These are phyloP conservation scores for Tulasnella sp. DNA, from an alignment of 768 basidiomycete species.

Conservation along the genomic window DNA sequence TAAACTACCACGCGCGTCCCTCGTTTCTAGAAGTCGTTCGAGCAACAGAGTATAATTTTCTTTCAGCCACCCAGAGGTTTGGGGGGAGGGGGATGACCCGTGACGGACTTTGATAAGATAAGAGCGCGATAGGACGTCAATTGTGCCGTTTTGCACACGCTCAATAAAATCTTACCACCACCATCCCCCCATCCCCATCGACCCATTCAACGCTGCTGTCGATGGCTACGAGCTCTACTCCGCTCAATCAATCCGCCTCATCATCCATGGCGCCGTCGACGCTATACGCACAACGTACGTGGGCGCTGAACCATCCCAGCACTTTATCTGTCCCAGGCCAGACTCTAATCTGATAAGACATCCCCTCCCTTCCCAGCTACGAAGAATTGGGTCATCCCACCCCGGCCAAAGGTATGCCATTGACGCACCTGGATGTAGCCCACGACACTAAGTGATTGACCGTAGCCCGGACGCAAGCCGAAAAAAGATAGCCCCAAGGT, in stretches of 20 bases:
- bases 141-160: conserved; percentile 8
- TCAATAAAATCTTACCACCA: conserved; percentile 15
- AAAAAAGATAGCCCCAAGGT: conserved; percentile 57
- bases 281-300: conserved; percentile 19
- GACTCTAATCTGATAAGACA: conserved; percentile 27
- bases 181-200: conserved; percentile 1
- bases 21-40: background rate
- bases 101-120: background rate
- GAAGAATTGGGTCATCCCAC: conserved; percentile 85
- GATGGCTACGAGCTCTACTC: background rate
- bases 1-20: background rate
- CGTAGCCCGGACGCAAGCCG: conserved; percentile 71
- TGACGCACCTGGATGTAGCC: background rate
- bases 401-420: conserved; percentile 58
- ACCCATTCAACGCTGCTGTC: background rate
- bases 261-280: background rate
- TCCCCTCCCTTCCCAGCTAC: conserved; percentile 53
- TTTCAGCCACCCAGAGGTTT: background rate
- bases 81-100: background rate
- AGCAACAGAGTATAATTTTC: background rate
- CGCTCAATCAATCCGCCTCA: background rate
- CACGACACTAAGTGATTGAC: background rate
- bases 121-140: background rate
- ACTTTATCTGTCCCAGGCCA: conserved; percentile 7
- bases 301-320: background rate